phyloP scores from a whole-genome alignment of 2,329 filamentous ascomycete species.

The Rutstroemia sp. region DNA sequence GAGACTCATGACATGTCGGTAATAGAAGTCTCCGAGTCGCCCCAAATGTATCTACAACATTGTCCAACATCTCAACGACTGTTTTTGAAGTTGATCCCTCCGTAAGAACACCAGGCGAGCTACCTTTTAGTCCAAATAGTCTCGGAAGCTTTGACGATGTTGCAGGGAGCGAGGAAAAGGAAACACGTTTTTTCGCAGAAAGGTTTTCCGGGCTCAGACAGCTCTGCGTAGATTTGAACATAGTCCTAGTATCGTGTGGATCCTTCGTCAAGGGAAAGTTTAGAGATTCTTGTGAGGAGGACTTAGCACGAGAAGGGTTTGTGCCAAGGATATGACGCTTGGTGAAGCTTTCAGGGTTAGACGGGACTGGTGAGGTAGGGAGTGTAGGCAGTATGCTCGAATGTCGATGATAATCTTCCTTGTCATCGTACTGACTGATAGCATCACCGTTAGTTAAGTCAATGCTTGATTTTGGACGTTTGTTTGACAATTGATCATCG shows the following conservation, averaged over 20 bases:
- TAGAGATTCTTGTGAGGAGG: constrained; percentile 37
- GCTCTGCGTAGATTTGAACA: constrained; percentile 59
- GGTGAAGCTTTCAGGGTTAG: not conserved
- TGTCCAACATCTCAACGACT: not conserved
- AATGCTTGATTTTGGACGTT: not conserved
- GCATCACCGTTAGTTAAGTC: not conserved
- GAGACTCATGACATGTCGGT: constrained; percentile 17
- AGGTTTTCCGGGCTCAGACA: constrained; percentile 34
- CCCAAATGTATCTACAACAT: not conserved
- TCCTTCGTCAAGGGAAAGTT: constrained; percentile 74
- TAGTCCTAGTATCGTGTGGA: constrained; percentile 56
- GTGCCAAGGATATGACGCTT: constrained; percentile 11
- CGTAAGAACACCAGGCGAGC: too few species aligned
- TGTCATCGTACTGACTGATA: not conserved
- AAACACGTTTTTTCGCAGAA: not conserved
- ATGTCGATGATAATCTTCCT: not conserved
- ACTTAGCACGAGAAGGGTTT: not conserved
- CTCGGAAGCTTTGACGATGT: not conserved
- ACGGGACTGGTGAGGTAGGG: not conserved
- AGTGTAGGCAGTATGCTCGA: not conserved
- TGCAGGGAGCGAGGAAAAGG: not conserved
- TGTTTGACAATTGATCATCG: not conserved
- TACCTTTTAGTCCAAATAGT: too few species aligned
- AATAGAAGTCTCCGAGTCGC: not conserved
- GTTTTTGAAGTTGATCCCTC: not conserved